Evolutionary conservation across 495 filamentous ascomycete species (phyloP), one percentile per base, ranked within the genome.

Genomic region (Penicillium paradoxum): DNA sequence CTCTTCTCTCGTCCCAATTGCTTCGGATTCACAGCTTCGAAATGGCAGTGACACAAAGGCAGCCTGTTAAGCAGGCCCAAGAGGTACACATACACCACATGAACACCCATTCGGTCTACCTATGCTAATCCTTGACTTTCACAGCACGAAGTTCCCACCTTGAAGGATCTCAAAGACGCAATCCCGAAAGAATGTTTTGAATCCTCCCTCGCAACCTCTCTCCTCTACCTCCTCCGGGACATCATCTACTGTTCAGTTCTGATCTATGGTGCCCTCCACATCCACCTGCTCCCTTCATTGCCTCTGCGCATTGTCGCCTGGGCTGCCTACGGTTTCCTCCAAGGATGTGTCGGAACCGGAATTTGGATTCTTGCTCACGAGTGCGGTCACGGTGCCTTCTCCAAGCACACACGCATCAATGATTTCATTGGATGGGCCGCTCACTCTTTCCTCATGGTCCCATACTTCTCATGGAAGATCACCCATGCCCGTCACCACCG

Each of bases 391-490:
- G 82, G 83, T 37, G 79, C 83, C 5, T 89, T 89, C 77, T 88
- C 85, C 6, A 62, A 75, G 4, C 79, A 74, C 57, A 76, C 79
- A 55, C 65, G 34, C 24, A 68, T 88, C 30, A 89, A 89, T 57
- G 79, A 86, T 55, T 76, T 79, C 52, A 79, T 87, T 51, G 86
- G 86, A 24, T 84, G 83, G 80, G 70, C 84, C 50, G 65, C 73
- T 40, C 86, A 89, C 62, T 88, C 84, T 0, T 66, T 77, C 22
- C 72, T 88, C 10, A 73, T 85, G 54, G 84, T 88, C 4, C 86
- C 86, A 1, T 89, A 84, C 71, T 86, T 86, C 71, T 87, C 83
- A 24, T 89, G 86, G 86, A 83, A 87, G 70, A 82, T 87, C 63
- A 85, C 83, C 48, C 86, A 89, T 55, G 79, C 79, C 58, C 82